phyloP scores from a whole-genome alignment of 2,329 filamentous ascomycete species.

The Ophiostoma triangulosporum region DNA sequence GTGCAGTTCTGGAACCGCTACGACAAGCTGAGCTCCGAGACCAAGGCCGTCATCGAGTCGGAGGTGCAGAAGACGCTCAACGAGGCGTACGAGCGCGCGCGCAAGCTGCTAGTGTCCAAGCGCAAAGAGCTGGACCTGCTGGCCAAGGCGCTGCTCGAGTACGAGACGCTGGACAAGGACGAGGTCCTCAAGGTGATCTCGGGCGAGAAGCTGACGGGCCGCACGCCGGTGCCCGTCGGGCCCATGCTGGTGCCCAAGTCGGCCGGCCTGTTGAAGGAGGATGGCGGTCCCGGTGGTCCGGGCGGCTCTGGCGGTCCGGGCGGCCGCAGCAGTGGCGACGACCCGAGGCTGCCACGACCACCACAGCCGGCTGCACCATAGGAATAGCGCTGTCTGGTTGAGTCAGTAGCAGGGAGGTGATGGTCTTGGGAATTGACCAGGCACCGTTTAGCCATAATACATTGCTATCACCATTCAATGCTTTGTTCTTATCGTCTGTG shows the following conservation, averaged over 20 bases:
- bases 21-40: constrained; percentile 68
- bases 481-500: too few relatives aligned
- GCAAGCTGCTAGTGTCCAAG: constrained; percentile 56
- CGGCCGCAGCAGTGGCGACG: constrained; percentile 6
- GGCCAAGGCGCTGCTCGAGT: constrained; percentile 80
- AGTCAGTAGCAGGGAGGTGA: not conserved
- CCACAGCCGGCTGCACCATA: constrained; percentile 10
- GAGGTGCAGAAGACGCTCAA: constrained; percentile 80
- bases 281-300: constrained; percentile 8
- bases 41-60: constrained; percentile 70
- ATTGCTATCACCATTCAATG: too few relatives aligned
- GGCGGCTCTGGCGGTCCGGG: not conserved
- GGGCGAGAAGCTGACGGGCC: constrained; percentile 66
- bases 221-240: constrained; percentile 44
- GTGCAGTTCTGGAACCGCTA: constrained; percentile 79
- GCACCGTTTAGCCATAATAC: too few relatives aligned
- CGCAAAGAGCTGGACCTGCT: constrained; percentile 77
- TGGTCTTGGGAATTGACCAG: too few relatives aligned
- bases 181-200: constrained; percentile 85
- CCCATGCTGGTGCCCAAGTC: constrained; percentile 52
- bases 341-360: constrained; percentile 11
- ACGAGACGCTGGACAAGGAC: constrained; percentile 78
- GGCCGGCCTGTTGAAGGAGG: constrained; percentile 4
- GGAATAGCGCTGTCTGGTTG: not conserved
- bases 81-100: constrained; percentile 64